These are phyloP conservation scores for Coriaria nepalensis DNA, from an alignment of 306 rosid species.

Conservation along the genomic window DNA sequence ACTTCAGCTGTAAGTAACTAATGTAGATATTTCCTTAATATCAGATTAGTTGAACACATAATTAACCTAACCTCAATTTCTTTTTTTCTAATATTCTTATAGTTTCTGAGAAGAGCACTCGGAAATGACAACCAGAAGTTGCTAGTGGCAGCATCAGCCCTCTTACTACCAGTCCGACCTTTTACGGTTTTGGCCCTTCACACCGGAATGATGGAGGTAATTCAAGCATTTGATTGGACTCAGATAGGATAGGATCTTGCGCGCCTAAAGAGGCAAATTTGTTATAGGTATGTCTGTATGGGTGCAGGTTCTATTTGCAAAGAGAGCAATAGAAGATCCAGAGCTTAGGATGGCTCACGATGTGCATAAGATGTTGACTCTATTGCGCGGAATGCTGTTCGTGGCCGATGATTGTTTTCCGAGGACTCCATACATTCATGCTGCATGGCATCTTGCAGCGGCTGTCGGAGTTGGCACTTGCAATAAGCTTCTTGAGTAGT, in stretches of 20 bases:
- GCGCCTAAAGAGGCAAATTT: too few species aligned
- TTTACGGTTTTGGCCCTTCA: slow-evolving; percentile 72
- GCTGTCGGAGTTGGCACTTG: slow-evolving; percentile 73
- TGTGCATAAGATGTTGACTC: slow-evolving; percentile 61
- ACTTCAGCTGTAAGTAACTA: slow-evolving; percentile 63
- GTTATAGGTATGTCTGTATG: background rate
- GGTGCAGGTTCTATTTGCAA: slow-evolving; percentile 67
- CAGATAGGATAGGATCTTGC: too few species aligned
- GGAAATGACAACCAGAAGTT: slow-evolving; percentile 56
- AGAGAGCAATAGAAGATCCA: slow-evolving; percentile 67
- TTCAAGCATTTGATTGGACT: background rate
- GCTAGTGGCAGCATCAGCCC: slow-evolving; percentile 70
- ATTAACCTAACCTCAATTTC: too few species aligned
- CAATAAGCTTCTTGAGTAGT: slow-evolving; percentile 73
- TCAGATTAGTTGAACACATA: too few species aligned
- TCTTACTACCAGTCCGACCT: slow-evolving; percentile 61
- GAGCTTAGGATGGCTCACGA: slow-evolving; percentile 50
- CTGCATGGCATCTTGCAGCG: slow-evolving; percentile 92
- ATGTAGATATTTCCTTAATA: too few species aligned
- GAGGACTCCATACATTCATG: slow-evolving; percentile 63
- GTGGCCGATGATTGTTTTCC: slow-evolving; percentile 73
- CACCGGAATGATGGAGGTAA: slow-evolving; percentile 90
- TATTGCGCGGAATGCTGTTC: slow-evolving; percentile 53
- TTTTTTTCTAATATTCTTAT: background rate
- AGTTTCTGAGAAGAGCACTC: slow-evolving; percentile 70